Percentiles rank a stretch among this genome's conserved stretches.
Evolutionary conservation across 2,329 filamentous ascomycete genomes (phyloP).

Genomic region (Aspergillus tamarii): DNA sequence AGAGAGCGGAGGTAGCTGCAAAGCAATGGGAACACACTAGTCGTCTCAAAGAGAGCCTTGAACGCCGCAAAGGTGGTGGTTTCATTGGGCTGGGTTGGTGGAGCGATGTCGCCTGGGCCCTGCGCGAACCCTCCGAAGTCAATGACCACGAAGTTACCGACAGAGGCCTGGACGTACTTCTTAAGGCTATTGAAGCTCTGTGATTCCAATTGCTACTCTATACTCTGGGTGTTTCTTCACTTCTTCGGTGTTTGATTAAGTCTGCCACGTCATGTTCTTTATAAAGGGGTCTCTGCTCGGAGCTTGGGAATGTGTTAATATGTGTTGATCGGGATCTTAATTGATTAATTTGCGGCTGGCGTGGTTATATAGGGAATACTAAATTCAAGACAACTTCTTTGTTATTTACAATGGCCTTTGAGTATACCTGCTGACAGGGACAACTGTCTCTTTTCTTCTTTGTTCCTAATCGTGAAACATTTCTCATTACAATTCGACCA

Average conservation of each 20-base stretch:
- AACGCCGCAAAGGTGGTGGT: slow-evolving; percentile 75
- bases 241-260: not conserved
- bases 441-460: not conserved
- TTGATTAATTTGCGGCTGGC: not conserved
- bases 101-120: slow-evolving; percentile 81
- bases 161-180: slow-evolving; percentile 59
- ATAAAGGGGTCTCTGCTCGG: not conserved
- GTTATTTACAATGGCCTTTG: not conserved
- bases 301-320: not conserved
- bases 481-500: not conserved
- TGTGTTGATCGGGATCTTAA: not conserved
- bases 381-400: not conserved
- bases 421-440: not conserved
- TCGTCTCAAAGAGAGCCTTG: slow-evolving; percentile 82
- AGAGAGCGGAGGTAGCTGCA: slow-evolving; percentile 84
- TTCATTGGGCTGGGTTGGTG: slow-evolving; percentile 84
- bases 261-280: not conserved
- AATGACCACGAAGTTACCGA: slow-evolving; percentile 47
- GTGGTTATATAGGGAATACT: not conserved
- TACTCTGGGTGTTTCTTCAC: not conserved
- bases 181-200: slow-evolving; percentile 59
- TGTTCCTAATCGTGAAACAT: not conserved
- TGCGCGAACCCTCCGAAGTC: slow-evolving; percentile 57
- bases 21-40: slow-evolving; percentile 95
- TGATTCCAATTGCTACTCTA: slow-evolving; percentile 31